These are phyloP conservation scores for Talaromyces pinophilus DNA, from an alignment of 2,329 filamentous ascomycete species.

Conservation along the genomic window DNA sequence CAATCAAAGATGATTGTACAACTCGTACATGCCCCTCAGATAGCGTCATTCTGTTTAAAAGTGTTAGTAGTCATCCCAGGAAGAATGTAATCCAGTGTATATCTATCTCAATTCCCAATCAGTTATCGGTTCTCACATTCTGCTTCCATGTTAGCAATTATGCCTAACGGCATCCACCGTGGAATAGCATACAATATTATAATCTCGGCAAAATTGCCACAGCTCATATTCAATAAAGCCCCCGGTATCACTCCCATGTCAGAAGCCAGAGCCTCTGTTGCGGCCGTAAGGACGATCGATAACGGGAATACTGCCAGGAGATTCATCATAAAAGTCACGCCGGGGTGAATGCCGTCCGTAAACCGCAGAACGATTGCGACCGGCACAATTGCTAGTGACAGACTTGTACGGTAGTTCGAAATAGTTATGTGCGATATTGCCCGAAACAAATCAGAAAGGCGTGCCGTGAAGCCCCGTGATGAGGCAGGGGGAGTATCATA, in stretches of 20 bases:
- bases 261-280: neutral
- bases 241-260: neutral
- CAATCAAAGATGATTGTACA: slow-evolving; percentile 81
- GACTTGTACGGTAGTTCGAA: neutral
- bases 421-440: neutral
- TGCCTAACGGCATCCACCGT: neutral
- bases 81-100: neutral
- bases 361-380: neutral
- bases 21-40: slow-evolving; percentile 73
- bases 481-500: neutral
- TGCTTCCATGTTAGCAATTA: neutral
- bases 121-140: neutral
- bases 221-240: neutral
- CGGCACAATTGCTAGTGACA: neutral
- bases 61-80: neutral
- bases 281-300: neutral
- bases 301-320: neutral
- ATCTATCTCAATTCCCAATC: neutral
- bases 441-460: neutral
- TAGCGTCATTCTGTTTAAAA: neutral
- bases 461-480: neutral
- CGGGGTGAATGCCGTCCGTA: neutral
- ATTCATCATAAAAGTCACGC: neutral
- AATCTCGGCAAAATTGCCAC: neutral
- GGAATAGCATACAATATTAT: neutral